Evolutionary conservation across 2,329 filamentous ascomycete species (phyloP).

Genomic region (Aureobasidium lini): DNA sequence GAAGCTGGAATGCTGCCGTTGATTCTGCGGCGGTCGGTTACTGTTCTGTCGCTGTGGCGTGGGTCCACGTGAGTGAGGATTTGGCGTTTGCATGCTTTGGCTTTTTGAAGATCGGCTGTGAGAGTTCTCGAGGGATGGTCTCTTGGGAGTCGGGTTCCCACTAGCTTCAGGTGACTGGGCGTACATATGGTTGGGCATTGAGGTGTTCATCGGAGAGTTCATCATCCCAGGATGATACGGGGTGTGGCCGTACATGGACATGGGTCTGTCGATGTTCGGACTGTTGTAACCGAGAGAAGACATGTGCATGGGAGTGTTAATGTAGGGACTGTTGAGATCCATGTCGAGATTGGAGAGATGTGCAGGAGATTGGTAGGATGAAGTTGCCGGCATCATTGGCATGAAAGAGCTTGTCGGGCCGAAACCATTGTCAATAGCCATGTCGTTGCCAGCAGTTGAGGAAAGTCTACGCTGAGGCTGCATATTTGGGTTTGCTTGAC

Average conservation of each 20-base stretch:
- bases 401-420: conserved; percentile 27
- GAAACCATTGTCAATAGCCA: conserved; percentile 37
- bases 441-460: conserved; percentile 20
- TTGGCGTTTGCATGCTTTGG: conserved; percentile 15
- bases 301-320: conserved; percentile 34
- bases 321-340: conserved; percentile 36
- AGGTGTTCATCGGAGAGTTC: conserved; percentile 34
- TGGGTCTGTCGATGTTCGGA: conserved; percentile 28
- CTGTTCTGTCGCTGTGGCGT: conserved; percentile 14
- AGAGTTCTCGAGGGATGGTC: conserved; percentile 9
- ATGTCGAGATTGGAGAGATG: conserved; percentile 32
- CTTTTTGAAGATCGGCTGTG: conserved; percentile 10
- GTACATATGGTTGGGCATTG: conserved; percentile 19
- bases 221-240: conserved; percentile 34
- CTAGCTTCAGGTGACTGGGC: conserved; percentile 26
- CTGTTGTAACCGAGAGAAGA: conserved; percentile 34
- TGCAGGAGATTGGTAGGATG: conserved; percentile 39
- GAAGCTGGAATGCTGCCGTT: conserved; percentile 18
- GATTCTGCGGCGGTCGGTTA: conserved; percentile 3
- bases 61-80: conserved; percentile 20
- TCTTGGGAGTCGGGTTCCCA: conserved; percentile 18
- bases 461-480: conserved; percentile 18
- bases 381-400: conserved; percentile 31
- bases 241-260: conserved; percentile 32
- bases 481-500: not conserved